Evolutionary conservation across 2,329 filamentous ascomycete genomes (phyloP), one percentile per base, ranked within the genome.

Genomic region (Scytalidium sp.): DNA sequence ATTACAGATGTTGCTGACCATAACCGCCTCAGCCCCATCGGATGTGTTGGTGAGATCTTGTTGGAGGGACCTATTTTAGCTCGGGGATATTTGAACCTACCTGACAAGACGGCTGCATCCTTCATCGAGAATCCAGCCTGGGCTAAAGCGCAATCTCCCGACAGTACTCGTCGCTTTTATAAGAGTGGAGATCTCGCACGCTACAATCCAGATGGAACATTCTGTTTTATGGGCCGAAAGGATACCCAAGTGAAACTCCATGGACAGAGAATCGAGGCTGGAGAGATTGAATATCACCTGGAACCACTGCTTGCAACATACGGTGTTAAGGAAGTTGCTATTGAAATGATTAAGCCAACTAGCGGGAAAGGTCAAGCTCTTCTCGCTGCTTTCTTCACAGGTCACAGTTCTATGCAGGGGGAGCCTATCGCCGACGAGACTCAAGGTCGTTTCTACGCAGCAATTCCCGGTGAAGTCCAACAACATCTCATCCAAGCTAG

Each of bases 161-260:
- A 27, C n/a, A 27, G 25, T 27, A 73, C 74, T 20, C n/a, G 46
- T 17, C 50, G 50, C 27, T 70, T 85, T 17, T 85, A 85, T 56
- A 73, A 80, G 17, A 85, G 82, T 7, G 82, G 82, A 9, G 82
- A 85, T 62, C 65, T 85, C 2, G 82, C 84, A 7, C 71, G 82
- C 32, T 70, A 84, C 41, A 63, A 84, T 21, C 69, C 80, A 43
- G 76, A 85, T 58, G 74, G 72, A 10, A 78, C 75, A 17, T 81
- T 85, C 54, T 75, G 80, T 29, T 85, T 85, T 61, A 65, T 83
- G 36, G 81, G 83, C 8, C 75, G 82, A 20, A 76, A 76, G 41
- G 82, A 85, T 58, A 80, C 83, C 22, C 83, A 85, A 64, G 75
- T 84, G 50, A 85, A 85, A 60, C 68, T 85, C 19, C 75, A 81